Base-by-base conservation (phyloP, 768 basidiomycete genomes). In the Phlebiopsis flavidoalba region DNA sequence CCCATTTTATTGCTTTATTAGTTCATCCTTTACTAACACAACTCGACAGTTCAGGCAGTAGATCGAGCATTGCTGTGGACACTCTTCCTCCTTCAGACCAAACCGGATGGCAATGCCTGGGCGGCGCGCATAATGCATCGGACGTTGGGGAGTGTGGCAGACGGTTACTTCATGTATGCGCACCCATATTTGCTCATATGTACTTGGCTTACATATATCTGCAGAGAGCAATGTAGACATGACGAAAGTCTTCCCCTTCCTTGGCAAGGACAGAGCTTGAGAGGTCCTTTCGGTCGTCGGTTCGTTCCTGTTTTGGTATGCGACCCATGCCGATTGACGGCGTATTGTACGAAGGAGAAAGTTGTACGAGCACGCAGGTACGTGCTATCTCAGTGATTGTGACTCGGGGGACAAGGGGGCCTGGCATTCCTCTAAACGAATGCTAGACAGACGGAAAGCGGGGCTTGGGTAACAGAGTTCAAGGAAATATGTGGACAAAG, bases 51-150 rank as follows among this genome's bases (percentile, higher is more conserved):
- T 2, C 89, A 90, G 77, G 92, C 94, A 0, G 84, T 93, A 19
- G 93, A 97, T 71, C 89, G 95, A 52, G 92, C 95, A 0, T 80
- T 97, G 10, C 77, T 8, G 92, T 98, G 0, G 95, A 98, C 69
- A 89, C 83, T 0, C 72, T 96, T 4, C 88, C 93, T 0, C 76
- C 89, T 0, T 70, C 81, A 1, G 77, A 84, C 24, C 95, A 98
- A n/a, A 71, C 85, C 94, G 6, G 77, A 82, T 8, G 95, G 91
- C 0, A 97, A 95, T 69, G 95, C 95, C 0, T 98, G 95, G 95
- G 95, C 93, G 0, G 93, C 91, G 0, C 78, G 89, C n/a, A 95
- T n/a, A n/a, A n/a, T 97, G 93, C 75, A n/a, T 90, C 49, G 92
- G 91, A n/a, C 1, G 67, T 95, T 26, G 95, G n/a, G 95, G 11